Percentiles rank a stretch among this genome's conserved stretches.
phyloP scores from a whole-genome alignment of 2,329 filamentous ascomycete genomes.

The Phoma sp. region DNA sequence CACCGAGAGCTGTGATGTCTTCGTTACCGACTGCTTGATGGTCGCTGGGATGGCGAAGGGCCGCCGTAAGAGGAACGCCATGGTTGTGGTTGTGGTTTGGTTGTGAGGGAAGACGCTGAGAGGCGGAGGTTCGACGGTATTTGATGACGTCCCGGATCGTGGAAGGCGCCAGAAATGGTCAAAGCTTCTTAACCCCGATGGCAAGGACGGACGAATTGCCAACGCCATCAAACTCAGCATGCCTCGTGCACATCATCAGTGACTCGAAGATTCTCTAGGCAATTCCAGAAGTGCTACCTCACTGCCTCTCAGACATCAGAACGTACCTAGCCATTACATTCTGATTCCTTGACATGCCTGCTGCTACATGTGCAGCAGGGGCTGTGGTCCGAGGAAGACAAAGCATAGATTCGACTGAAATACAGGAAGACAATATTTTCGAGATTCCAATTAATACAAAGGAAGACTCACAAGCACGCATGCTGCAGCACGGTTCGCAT shows the following conservation, averaged over 20 bases:
- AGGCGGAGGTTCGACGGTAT: slow-evolving; percentile 10
- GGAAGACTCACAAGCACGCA: too few relatives aligned
- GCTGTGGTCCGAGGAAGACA: too few relatives aligned
- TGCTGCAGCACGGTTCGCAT: too few relatives aligned
- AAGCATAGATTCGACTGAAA: too few relatives aligned
- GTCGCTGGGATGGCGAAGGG: slow-evolving; percentile 68
- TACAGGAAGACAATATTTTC: too few relatives aligned
- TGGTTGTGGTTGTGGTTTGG: slow-evolving; percentile 44
- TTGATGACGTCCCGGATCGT: slow-evolving; percentile 17
- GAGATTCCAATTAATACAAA: too few relatives aligned
- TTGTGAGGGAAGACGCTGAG: slow-evolving; percentile 1
- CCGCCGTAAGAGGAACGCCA: slow-evolving; percentile 70
- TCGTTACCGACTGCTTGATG: slow-evolving; percentile 61
- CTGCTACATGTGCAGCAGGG: too few relatives aligned
- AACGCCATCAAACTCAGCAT: slow-evolving; percentile 9
- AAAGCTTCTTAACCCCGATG: slow-evolving; percentile 14
- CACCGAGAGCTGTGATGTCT: slow-evolving; percentile 56
- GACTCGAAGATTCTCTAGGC: slow-evolving; percentile 1
- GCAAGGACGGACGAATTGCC: slow-evolving; percentile 10
- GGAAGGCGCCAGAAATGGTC: slow-evolving; percentile 20
- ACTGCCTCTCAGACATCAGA: too few relatives aligned
- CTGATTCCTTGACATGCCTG: too few relatives aligned
- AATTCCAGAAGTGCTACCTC: too few relatives aligned
- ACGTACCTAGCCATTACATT: too few relatives aligned
- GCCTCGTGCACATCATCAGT: slow-evolving; percentile 5